A percentile compares a stretch with the other conserved stretches of the same genome.
These are phyloP conservation scores for Penicillium sp. DNA, from an alignment of 2,329 filamentous ascomycete species.

Conservation along the genomic window DNA sequence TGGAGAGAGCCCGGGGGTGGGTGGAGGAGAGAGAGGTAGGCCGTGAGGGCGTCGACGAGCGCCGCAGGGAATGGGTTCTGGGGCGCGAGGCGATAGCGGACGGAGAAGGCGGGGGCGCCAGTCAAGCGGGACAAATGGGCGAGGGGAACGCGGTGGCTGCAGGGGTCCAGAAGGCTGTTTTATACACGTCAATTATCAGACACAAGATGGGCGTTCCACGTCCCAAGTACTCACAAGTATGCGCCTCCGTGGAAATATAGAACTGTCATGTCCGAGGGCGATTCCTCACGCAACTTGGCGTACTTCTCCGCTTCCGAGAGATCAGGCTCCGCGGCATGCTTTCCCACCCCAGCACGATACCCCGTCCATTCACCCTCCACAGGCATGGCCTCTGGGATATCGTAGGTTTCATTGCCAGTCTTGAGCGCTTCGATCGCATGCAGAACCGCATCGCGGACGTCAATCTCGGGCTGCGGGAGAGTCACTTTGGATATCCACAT, in stretches of 20 bases:
- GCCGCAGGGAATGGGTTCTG: constrained; percentile 51
- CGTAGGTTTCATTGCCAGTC: constrained; percentile 40
- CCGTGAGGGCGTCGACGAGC: constrained; percentile 48
- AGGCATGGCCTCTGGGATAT: constrained; percentile 35
- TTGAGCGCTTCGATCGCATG: constrained; percentile 43
- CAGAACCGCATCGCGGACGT: constrained; percentile 40
- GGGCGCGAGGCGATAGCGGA: constrained; percentile 51
- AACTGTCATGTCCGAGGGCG: constrained; percentile 44
- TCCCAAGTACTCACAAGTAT: constrained; percentile 40
- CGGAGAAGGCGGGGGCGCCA: constrained; percentile 44
- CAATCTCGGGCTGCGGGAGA: constrained; percentile 59
- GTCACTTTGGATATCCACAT: constrained; percentile 79
- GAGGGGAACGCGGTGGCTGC: constrained; percentile 42
- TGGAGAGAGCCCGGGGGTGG: constrained; percentile 48
- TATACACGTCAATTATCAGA: background rate
- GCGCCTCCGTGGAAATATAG: constrained; percentile 52
- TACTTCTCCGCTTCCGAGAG: constrained; percentile 49
- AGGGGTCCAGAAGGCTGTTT: constrained; percentile 47
- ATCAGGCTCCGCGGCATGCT: constrained; percentile 41
- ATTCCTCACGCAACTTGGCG: constrained; percentile 40
- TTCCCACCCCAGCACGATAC: constrained; percentile 41
- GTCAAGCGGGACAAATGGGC: constrained; percentile 42
- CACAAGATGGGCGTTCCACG: background rate
- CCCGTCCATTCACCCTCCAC: constrained; percentile 52
- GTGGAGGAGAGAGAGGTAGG: constrained; percentile 50